Evolutionary conservation across 495 filamentous ascomycete genomes (phyloP).

Genomic region (Cudoniella acicularis): DNA sequence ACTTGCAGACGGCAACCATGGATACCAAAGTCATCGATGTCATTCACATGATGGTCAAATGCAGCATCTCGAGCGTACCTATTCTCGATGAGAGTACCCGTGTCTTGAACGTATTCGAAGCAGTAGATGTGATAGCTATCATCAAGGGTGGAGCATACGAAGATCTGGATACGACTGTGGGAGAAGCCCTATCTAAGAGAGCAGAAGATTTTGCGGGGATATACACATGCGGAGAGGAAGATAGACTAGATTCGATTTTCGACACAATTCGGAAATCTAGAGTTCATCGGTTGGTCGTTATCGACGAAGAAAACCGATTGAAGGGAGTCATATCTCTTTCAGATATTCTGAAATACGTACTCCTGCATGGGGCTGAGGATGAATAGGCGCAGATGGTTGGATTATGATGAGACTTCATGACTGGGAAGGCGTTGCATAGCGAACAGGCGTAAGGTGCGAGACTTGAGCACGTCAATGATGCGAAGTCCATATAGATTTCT

Average conservation of each 20-base stretch:
- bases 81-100: slow-evolving; percentile 79
- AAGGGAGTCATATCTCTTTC: slow-evolving; percentile 90
- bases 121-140: slow-evolving; percentile 92
- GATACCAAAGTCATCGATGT: slow-evolving; percentile 92
- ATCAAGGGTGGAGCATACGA: slow-evolving; percentile 94
- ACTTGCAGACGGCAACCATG: slow-evolving; percentile 82
- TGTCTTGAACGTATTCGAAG: slow-evolving; percentile 95
- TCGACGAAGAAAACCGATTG: slow-evolving; percentile 81
- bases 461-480: slow-evolving; percentile 14
- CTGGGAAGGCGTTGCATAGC: slow-evolving; percentile 27
- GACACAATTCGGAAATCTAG: slow-evolving; percentile 93
- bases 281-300: slow-evolving; percentile 88
- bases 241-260: slow-evolving; percentile 92
- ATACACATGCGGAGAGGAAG: slow-evolving; percentile 89
- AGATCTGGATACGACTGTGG: slow-evolving; percentile 80
- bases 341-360: slow-evolving; percentile 93
- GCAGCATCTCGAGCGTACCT: slow-evolving; percentile 91
- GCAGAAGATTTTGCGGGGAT: slow-evolving; percentile 92
- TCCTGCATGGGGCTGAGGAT: slow-evolving; percentile 78
- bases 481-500: slow-evolving; percentile 25
- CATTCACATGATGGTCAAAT: slow-evolving; percentile 87
- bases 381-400: slow-evolving; percentile 30
- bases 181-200: slow-evolving; percentile 84
- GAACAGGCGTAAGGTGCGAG: slow-evolving; percentile 22
- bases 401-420: slow-evolving; percentile 12